Evolutionary conservation across 75 land plant genomes (phyloP).

Genomic region (Chamaecyparis obtusa): DNA sequence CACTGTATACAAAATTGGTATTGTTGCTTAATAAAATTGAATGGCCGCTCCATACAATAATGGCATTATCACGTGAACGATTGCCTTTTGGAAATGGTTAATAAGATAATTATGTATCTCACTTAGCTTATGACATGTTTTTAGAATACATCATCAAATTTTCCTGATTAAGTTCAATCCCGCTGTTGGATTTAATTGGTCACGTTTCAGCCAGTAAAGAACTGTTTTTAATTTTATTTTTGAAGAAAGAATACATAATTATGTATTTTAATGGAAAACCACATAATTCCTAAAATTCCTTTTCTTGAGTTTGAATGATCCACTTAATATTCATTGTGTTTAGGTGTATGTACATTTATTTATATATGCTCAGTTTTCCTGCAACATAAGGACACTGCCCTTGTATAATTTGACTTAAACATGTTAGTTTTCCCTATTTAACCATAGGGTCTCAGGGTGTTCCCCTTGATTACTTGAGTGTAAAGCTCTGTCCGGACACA

Average conservation of each 20-base stretch:
- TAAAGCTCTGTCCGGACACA: too few species aligned
- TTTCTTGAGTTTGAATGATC: too few species aligned
- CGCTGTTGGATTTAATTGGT: background rate
- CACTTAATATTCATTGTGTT: too few species aligned
- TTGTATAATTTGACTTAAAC: too few species aligned
- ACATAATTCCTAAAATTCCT: too few species aligned
- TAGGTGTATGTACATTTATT: too few species aligned
- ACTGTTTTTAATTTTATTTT: background rate
- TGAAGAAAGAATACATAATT: background rate
- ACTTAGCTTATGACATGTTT: background rate
- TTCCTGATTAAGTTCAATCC: background rate
- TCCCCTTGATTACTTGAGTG: too few species aligned
- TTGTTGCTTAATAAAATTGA: background rate
- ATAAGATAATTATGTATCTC: background rate
- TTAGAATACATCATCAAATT: background rate
- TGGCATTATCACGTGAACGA: background rate
- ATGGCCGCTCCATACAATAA: background rate
- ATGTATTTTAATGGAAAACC: background rate
- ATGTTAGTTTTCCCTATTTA: too few species aligned
- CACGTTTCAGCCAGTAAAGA: background rate
- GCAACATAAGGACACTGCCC: too few species aligned
- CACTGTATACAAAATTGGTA: background rate
- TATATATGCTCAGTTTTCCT: too few species aligned
- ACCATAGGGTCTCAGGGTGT: too few species aligned
- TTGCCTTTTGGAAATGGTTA: background rate